These are phyloP conservation scores for Tolypocladium tropicale DNA, from an alignment of 2,329 filamentous ascomycete genomes.

Conservation along the genomic window DNA sequence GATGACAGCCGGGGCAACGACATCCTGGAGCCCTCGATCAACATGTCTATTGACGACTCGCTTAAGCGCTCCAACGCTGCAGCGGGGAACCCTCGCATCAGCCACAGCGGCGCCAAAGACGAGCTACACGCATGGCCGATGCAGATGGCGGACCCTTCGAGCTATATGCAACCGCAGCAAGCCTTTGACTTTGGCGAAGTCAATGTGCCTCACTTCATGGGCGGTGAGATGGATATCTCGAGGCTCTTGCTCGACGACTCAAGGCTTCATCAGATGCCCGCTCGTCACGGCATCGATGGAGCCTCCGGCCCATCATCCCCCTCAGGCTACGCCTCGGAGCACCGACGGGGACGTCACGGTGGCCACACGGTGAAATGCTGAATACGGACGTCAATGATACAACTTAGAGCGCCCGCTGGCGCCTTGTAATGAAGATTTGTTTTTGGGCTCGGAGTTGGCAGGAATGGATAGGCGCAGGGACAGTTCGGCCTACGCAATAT, in stretches of 20 bases:
- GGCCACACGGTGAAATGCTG: slow-evolving; percentile 8
- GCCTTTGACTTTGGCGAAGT: slow-evolving; percentile 35
- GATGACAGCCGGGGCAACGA: slow-evolving; percentile 28
- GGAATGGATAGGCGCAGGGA: neutral
- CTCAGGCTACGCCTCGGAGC: slow-evolving; percentile 6
- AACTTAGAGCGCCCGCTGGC: neutral
- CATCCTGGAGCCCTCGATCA: slow-evolving; percentile 40
- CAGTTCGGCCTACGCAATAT: neutral
- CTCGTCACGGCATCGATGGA: slow-evolving; percentile 16
- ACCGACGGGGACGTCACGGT: slow-evolving; percentile 9
- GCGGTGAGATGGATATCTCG: slow-evolving; percentile 53
- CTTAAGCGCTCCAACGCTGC: slow-evolving; percentile 28
- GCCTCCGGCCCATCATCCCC: slow-evolving; percentile 14
- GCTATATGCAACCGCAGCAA: slow-evolving; percentile 12
- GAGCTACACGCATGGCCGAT: slow-evolving; percentile 35
- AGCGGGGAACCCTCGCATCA: slow-evolving; percentile 27
- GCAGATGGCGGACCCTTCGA: slow-evolving; percentile 20
- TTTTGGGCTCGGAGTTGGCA: neutral
- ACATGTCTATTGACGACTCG: slow-evolving; percentile 37
- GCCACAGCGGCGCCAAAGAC: slow-evolving; percentile 32
- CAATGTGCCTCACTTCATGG: slow-evolving; percentile 27
- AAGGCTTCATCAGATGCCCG: slow-evolving; percentile 15
- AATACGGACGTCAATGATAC: neutral
- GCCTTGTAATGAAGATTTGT: neutral
- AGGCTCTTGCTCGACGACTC: slow-evolving; percentile 47